Base-by-base conservation (phyloP, 2,329 filamentous ascomycete genomes). In the Curvularia lunata region DNA sequence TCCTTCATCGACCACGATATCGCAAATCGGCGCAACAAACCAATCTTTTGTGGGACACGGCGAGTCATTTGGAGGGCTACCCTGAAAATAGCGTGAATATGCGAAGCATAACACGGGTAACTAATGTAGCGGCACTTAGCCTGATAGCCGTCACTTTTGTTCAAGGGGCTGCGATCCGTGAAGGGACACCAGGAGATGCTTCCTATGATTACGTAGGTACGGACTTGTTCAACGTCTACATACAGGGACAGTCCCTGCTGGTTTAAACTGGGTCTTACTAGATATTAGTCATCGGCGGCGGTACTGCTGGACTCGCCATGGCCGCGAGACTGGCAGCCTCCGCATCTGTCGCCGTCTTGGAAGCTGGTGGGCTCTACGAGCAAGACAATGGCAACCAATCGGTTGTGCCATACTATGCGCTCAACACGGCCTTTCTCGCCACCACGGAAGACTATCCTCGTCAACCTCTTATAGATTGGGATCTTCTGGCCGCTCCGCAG, bases 381-480 rank as follows among this genome's bases (percentile, higher is more conserved):
- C 38, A 65, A 18, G 62, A 63, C 49, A 73, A 69, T 55, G 68
- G 70, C 10, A 74, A 74, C 42, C 62, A 62, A 42, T 66, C 64
- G n/a, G 52, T 63, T 7, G 59, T 74, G 4, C 71, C 71, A 2
- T 65, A 64, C 16, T 66, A 65, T 37, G 60, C 58, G 1, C 56
- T 65, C 9, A 47, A 57, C 8, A 63, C 64, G 40, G 56, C 65
- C 13, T 65, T 67, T 18, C 57, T 68, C 3, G 67, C 54, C 5
- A 61, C 48, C 8, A 43, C 58, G n/a, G 60, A 65, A 40, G 50
- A 64, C 25, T 67, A 68, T n/a, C 58, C 62, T 9, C 56, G 23
- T 3, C 54, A 71, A 13, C 59, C 71, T 1, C 50, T 67, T 1
- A 59, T 74, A 12, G 73, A 75, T 45, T 75, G 71, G 70, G 66